A percentile compares a stretch with the other conserved stretches of the same genome.
Conservation (phyloP, 2,329 filamentous ascomycete genomes). For the Penicillium sp. region DNA sequence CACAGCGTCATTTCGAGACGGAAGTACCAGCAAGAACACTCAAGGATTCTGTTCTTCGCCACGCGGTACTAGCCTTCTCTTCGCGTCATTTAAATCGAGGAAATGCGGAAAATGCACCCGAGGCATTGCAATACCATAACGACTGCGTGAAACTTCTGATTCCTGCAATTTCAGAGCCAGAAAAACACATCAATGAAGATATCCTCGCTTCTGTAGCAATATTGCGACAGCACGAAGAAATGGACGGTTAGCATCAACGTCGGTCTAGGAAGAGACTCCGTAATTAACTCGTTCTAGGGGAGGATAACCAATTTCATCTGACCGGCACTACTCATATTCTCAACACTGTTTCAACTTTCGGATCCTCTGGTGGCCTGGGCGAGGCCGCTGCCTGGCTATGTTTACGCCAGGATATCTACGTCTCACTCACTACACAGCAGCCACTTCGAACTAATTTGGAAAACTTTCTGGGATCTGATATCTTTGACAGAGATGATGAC, state of each 20-base stretch:
- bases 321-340: constrained; percentile 42
- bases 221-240: constrained; percentile 42
- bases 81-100: constrained; percentile 38
- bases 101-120: constrained; percentile 25
- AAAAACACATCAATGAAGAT: constrained; percentile 30
- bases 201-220: constrained; percentile 39
- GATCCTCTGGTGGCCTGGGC: constrained; percentile 42
- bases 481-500: constrained; percentile 39
- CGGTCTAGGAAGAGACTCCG: not conserved
- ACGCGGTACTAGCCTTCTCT: constrained; percentile 39
- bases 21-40: constrained; percentile 36
- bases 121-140: constrained; percentile 39
- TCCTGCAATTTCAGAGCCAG: constrained; percentile 34
- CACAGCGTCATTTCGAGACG: constrained; percentile 35
- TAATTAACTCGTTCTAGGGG: constrained; percentile 13
- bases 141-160: constrained; percentile 40
- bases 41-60: constrained; percentile 36
- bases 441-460: constrained; percentile 41
- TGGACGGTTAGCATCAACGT: constrained; percentile 25
- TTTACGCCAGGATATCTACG: constrained; percentile 45
- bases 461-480: constrained; percentile 37
- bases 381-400: constrained; percentile 47
- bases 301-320: constrained; percentile 42
- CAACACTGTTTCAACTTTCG: constrained; percentile 42
- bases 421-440: constrained; percentile 38